These are phyloP conservation scores for Pulveroboletus sp. DNA, from an alignment of 768 basidiomycete genomes.

Conservation along the genomic window DNA sequence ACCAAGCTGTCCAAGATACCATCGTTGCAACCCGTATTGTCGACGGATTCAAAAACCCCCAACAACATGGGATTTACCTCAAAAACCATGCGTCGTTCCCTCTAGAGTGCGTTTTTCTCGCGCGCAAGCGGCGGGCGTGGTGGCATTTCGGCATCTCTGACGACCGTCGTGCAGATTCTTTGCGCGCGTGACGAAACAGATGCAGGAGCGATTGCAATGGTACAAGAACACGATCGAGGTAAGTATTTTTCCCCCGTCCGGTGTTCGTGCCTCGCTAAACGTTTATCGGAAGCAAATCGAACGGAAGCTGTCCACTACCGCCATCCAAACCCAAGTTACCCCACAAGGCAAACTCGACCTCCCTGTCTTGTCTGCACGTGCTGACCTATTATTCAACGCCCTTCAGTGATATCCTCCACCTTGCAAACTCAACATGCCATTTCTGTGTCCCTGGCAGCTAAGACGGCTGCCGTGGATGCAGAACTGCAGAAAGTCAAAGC, in stretches of 20 bases:
- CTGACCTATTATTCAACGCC: background rate
- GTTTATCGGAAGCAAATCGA: constrained; percentile 51
- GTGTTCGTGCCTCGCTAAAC: background rate
- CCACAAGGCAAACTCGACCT: constrained; percentile 57
- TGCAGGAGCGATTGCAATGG: constrained; percentile 69
- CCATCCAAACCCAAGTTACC: constrained; percentile 58
- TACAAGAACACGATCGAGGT: constrained; percentile 82
- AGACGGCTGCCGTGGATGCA: constrained; percentile 67
- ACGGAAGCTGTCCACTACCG: constrained; percentile 68
- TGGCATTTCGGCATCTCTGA: background rate
- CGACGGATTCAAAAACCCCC: constrained; percentile 74
- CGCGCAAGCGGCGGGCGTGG: background rate
- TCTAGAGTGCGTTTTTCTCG: constrained; percentile 53
- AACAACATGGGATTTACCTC: constrained; percentile 63
- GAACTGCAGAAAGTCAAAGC: constrained; percentile 75
- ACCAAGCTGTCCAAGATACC: constrained; percentile 76
- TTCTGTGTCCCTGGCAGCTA: constrained; percentile 72
- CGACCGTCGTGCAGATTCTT: constrained; percentile 51
- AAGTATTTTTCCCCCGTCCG: constrained; percentile 3
- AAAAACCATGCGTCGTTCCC: constrained; percentile 82
- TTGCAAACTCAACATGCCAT: constrained; percentile 76
- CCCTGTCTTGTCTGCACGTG: background rate
- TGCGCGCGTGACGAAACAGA: constrained; percentile 63
- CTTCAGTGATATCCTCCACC: constrained; percentile 64
- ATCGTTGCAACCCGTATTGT: constrained; percentile 73